Evolutionary conservation across 495 filamentous ascomycete genomes (phyloP), one percentile per base, ranked within the genome.

Genomic region (Bathelium albidoporum): DNA sequence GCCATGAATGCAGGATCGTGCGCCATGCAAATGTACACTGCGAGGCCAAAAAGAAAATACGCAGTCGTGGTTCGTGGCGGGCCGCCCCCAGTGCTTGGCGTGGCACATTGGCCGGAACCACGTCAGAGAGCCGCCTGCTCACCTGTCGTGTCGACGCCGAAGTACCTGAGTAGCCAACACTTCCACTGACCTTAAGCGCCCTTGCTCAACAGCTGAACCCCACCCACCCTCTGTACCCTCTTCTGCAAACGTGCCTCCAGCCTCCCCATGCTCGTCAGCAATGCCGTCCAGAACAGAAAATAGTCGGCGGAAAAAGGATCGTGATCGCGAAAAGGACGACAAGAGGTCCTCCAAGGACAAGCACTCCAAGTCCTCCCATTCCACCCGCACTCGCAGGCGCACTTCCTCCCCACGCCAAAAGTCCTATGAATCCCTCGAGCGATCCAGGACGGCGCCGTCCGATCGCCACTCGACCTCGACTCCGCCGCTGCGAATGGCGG

Each of bases 241-340:
- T 20, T 36, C 7, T 29, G 10, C 24, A 16, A 5, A 1, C 26
- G n/a, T 44, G 12, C 61, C 24, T 11, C 61, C 20, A 24, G 9
- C 24, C 18, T 49, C 41, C 12, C 61, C 39, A 63, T 63, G 62
- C 62, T 55, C 32, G 24, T 58, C 59, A 67, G 59, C 55, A 41
- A 67, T 22, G 65, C 59, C 44, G 32, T 2, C 34, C 22, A 24
- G 49, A 53, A 7, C 59, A 55, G 45, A 34, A 10, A 16, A 2
- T 24, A 60, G 45, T 14, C 62, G 62, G n/a, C 71, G 71, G 62
- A 71, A 70, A 60, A 71, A 70, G 53, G 69, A 69, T 58, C 62
- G 62, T 32, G 72, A 73, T 32, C 68, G 71, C 22, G 72, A 75
- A 26, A 66, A 67, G 20, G 66, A 63, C 62, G 66, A 64, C 59